phyloP scores from a whole-genome alignment of 805 yeast species.

The Sungouiella blattae region DNA sequence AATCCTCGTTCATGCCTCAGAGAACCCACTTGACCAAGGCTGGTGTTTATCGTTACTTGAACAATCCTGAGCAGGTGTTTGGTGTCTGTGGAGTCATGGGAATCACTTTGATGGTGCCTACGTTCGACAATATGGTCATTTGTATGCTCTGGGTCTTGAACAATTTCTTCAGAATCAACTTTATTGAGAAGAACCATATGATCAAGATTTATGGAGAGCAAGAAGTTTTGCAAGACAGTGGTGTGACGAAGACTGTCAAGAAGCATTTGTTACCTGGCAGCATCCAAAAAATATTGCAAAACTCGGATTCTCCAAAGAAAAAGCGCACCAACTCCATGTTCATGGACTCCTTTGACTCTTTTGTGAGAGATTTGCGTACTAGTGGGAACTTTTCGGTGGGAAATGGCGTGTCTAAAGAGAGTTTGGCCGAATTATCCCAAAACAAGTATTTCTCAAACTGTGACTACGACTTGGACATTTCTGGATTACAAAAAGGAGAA shows the following conservation, averaged over 20 bases:
- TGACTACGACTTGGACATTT: constrained; percentile 27
- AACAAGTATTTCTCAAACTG: constrained; percentile 36
- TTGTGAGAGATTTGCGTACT: constrained; percentile 37
- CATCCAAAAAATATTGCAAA: constrained; percentile 28
- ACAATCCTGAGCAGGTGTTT: constrained; percentile 76
- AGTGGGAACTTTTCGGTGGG: constrained; percentile 24
- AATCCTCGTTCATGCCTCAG: constrained; percentile 30
- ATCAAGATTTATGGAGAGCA: constrained; percentile 67
- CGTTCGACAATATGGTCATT: constrained; percentile 49
- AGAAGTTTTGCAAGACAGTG: constrained; percentile 53
- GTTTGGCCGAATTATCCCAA: constrained; percentile 38
- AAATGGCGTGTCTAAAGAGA: constrained; percentile 30
- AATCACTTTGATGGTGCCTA: constrained; percentile 55
- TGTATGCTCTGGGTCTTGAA: constrained; percentile 58
- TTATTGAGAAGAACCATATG: constrained; percentile 78
- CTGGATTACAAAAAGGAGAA: constrained; percentile 15
- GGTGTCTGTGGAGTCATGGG: constrained; percentile 85
- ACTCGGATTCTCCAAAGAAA: constrained; percentile 3
- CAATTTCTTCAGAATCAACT: constrained; percentile 63
- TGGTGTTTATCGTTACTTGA: constrained; percentile 77
- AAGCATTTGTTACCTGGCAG: constrained; percentile 40
- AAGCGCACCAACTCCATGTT: constrained; percentile 32
- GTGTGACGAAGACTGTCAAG: constrained; percentile 42
- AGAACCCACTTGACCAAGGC: constrained; percentile 60
- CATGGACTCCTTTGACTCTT: constrained; percentile 45